These are phyloP conservation scores for Aureobasidium sp. DNA, from an alignment of 2,329 filamentous ascomycete genomes.

Conservation along the genomic window DNA sequence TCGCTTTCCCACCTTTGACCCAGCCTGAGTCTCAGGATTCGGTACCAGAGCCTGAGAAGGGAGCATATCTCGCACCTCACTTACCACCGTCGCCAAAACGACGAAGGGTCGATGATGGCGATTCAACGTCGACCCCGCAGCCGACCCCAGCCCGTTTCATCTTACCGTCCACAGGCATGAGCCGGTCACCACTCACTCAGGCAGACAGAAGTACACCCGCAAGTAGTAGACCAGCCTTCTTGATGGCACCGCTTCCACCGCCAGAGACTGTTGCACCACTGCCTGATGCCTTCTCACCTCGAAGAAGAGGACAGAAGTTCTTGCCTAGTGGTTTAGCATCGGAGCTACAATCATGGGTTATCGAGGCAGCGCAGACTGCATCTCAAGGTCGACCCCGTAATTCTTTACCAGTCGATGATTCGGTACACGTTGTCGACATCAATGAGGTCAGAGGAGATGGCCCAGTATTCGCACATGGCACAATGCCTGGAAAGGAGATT, in stretches of 20 bases:
- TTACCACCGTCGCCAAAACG: constrained; percentile 25
- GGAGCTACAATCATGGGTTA: constrained; percentile 43
- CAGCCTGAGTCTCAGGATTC: background rate
- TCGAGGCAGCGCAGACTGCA: constrained; percentile 33
- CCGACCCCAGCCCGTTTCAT: constrained; percentile 13
- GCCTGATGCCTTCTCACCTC: constrained; percentile 47
- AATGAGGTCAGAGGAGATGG: constrained; percentile 13
- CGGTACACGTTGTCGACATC: constrained; percentile 19
- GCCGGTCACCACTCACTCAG: background rate
- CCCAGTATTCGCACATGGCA: constrained; percentile 15
- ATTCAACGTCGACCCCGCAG: constrained; percentile 11
- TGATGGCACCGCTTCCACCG: constrained; percentile 28
- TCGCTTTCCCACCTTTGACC: constrained; percentile 17
- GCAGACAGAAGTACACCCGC: background rate
- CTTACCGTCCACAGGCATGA: background rate
- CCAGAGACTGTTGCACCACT: constrained; percentile 31
- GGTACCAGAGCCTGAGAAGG: background rate
- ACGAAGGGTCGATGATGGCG: constrained; percentile 19
- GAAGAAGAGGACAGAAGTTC: constrained; percentile 42
- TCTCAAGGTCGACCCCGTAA: constrained; percentile 20
- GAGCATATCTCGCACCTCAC: constrained; percentile 10
- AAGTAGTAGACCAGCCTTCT: constrained; percentile 32
- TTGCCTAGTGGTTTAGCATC: constrained; percentile 42
- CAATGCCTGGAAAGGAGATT: constrained; percentile 15
- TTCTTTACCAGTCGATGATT: constrained; percentile 20